Base-by-base conservation (phyloP, 106 monocot species). In the Dendrobium huoshanense region DNA sequence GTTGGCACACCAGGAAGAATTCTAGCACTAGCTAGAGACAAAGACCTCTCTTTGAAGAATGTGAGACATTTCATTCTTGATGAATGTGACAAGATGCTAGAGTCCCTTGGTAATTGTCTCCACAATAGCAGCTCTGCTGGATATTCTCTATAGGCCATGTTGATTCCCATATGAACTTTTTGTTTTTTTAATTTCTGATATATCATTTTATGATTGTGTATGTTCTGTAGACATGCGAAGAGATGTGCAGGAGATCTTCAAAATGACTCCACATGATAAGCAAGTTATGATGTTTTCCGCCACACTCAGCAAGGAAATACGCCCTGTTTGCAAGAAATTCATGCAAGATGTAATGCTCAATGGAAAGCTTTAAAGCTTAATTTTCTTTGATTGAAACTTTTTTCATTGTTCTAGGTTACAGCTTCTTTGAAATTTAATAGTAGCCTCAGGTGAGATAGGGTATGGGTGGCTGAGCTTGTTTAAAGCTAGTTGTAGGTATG, bases 211-310 rank as follows among this genome's bases (percentile, higher is more conserved):
- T 43, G 20, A 31, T 80, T 80, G 20, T 79, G n/a, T 75, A 56
- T 85, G 75, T 72, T 73, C n/a, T 97, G 79, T 84, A 99, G 98
- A 99, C 70, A 99, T 99, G 98, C 88, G 98, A 44, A 95, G 90
- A 78, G 98, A 99, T 86, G 98, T 99, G 4, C 98, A 99, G 85
- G 95, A 99, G 86, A 99, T 99, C 27, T 99, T 99, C 78, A 95
- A 99, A 89, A 99, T 95, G 95, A 99, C 98, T 82, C 98, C 98
- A 72, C 98, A 99, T 86, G 98, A 99, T 70, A 99, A 99, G 82
- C 98, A 99, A 81, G 98, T 99, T 44, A 99, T 99, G 98, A 99
- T 99, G 98, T 99, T 99, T 86, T 99, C 98, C 70, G 98, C 98
- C 2, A 99, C 98, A 22, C 93, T 99, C 59, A 93, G 98, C 89